phyloP scores from a whole-genome alignment of 306 rosid species.

The Myrica gale region DNA sequence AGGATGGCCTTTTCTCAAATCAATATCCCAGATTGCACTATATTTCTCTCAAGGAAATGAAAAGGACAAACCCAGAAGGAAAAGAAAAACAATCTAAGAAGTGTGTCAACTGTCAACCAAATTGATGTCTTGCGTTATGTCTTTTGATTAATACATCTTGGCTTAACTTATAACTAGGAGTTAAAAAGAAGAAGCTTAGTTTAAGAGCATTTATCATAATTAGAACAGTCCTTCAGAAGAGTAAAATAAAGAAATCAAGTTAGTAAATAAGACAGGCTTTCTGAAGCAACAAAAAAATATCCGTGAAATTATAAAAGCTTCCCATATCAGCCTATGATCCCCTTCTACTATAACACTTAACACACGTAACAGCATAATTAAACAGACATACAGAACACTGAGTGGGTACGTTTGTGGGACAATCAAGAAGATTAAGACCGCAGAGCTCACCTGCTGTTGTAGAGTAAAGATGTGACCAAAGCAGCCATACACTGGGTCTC shows the following conservation, averaged over 20 bases:
- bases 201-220: too few relatives aligned
- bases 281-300: too few relatives aligned
- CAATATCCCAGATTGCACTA: not conserved
- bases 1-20: not conserved
- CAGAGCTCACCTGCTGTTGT: constrained; percentile 69
- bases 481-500: constrained; percentile 91
- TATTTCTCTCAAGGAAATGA: too few relatives aligned
- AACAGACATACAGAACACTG: not conserved
- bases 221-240: too few relatives aligned
- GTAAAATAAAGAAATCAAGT: too few relatives aligned
- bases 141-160: too few relatives aligned
- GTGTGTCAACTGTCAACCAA: too few relatives aligned
- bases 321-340: not conserved
- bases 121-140: too few relatives aligned
- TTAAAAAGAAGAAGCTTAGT: too few relatives aligned
- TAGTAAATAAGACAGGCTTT: too few relatives aligned
- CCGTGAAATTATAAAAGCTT: too few relatives aligned
- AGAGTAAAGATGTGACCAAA: constrained; percentile 76
- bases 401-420: not conserved
- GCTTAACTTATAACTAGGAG: too few relatives aligned
- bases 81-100: not conserved
- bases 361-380: not conserved
- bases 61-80: not conserved
- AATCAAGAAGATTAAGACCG: not conserved
- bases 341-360: not conserved